phyloP scores from a whole-genome alignment of 2,329 filamentous ascomycete species.

The Phaeomoniella chlamydospora region DNA sequence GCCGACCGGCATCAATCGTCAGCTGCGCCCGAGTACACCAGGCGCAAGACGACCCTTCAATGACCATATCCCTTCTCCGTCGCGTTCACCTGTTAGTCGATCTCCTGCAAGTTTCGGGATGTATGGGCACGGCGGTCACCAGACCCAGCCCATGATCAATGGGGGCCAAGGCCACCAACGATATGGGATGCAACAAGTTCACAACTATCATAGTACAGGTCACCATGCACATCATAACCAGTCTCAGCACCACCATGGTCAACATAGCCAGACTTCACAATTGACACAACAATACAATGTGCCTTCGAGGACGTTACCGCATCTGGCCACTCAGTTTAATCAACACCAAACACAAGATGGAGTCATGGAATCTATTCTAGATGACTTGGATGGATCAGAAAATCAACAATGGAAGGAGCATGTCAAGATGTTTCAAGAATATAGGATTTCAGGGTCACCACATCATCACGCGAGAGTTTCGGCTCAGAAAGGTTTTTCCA shows the following conservation, averaged over 20 bases:
- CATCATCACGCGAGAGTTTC: constrained; percentile 50
- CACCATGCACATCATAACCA: constrained; percentile 29
- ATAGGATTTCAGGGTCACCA: constrained; percentile 52
- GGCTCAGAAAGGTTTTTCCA: constrained; percentile 26
- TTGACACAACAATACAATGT: constrained; percentile 36
- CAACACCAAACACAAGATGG: constrained; percentile 46
- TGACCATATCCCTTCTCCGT: constrained; percentile 32
- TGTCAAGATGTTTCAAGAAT: constrained; percentile 62
- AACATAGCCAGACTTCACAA: constrained; percentile 20
- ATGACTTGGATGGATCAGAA: constrained; percentile 40
- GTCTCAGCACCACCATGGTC: constrained; percentile 19
- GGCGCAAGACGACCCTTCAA: constrained; percentile 26
- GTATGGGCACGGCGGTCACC: constrained; percentile 31
- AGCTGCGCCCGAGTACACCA: constrained; percentile 30
- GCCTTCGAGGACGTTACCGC: constrained; percentile 28
- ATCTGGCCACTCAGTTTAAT: constrained; percentile 41
- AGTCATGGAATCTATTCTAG: constrained; percentile 36
- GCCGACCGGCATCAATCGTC: constrained; percentile 17
- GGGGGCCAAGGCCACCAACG: constrained; percentile 31
- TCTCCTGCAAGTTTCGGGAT: constrained; percentile 27
- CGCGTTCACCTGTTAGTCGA: constrained; percentile 29
- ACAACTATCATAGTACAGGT: constrained; percentile 30
- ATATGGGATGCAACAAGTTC: constrained; percentile 31
- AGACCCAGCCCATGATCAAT: constrained; percentile 34
- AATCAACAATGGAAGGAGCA: constrained; percentile 79